Evolutionary conservation across 805 yeast genomes (phyloP).

Genomic region (Candida morakotiae): DNA sequence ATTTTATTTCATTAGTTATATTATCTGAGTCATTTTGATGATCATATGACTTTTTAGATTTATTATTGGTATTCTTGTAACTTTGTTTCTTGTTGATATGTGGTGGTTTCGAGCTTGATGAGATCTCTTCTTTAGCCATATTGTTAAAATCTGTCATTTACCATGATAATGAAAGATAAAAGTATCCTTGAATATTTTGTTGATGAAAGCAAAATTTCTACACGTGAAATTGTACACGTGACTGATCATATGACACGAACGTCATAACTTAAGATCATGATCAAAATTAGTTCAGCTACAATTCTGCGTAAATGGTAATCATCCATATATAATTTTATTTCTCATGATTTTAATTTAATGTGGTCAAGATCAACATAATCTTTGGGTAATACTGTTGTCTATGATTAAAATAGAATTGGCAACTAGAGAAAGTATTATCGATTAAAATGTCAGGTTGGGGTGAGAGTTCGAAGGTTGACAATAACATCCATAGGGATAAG

Average conservation of each 20-base stretch:
- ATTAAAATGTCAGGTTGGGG: too few species aligned
- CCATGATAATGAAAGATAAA: slow-evolving; percentile 3
- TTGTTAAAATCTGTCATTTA: not conserved
- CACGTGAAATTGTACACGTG: not conserved
- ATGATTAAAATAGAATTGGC: too few species aligned
- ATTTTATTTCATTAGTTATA: slow-evolving; percentile 13
- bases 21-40: slow-evolving; percentile 1
- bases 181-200: not conserved
- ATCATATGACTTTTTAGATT: slow-evolving; percentile 1
- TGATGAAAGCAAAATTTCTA: not conserved
- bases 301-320: too few species aligned
- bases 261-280: not conserved
- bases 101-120: not conserved
- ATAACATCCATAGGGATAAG: too few species aligned
- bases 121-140: not conserved
- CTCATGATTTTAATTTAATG: too few species aligned
- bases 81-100: not conserved
- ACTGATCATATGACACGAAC: not conserved
- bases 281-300: too few species aligned
- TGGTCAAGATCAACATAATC: too few species aligned
- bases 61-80: not conserved
- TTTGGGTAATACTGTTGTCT: too few species aligned
- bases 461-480: too few species aligned
- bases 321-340: too few species aligned
- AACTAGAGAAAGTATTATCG: too few species aligned